phyloP scores from a whole-genome alignment of 441 rosid genomes.

The Gossypium lobatum region DNA sequence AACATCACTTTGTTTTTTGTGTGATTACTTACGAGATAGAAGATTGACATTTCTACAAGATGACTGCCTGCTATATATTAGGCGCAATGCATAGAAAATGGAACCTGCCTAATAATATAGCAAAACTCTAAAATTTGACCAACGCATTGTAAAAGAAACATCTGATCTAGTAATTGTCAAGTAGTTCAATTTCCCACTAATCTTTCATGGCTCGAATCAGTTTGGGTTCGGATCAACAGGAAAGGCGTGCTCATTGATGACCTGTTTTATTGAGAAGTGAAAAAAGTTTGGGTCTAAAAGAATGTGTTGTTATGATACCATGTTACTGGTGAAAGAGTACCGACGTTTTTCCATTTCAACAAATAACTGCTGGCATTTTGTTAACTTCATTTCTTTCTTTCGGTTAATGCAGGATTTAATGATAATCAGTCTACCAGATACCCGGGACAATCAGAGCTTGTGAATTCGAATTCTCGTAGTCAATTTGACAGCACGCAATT shows the following conservation, averaged over 20 bases:
- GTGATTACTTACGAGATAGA: background rate
- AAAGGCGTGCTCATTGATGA: background rate
- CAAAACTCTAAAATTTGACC: background rate
- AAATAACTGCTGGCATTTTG: background rate
- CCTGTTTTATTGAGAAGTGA: background rate
- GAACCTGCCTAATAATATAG: background rate
- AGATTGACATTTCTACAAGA: background rate
- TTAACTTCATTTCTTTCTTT: background rate
- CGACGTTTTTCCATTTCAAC: background rate
- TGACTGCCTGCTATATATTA: background rate
- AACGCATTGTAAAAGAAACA: background rate
- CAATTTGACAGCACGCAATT: conserved; percentile 28
- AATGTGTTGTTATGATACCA: no score
- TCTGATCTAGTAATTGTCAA: background rate
- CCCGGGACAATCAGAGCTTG: conserved; percentile 48
- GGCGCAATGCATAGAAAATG: background rate
- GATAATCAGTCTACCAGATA: conserved; percentile 42
- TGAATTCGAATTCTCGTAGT: conserved; percentile 39
- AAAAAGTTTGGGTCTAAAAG: background rate
- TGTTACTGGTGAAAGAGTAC: no score
- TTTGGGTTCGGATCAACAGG: background rate
- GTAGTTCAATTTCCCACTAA: background rate
- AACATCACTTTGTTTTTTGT: background rate
- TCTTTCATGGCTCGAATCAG: background rate
- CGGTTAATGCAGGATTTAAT: conserved; percentile 47